Conservation (phyloP, 495 filamentous ascomycete genomes). For the Penicillium bialowiezense region DNA sequence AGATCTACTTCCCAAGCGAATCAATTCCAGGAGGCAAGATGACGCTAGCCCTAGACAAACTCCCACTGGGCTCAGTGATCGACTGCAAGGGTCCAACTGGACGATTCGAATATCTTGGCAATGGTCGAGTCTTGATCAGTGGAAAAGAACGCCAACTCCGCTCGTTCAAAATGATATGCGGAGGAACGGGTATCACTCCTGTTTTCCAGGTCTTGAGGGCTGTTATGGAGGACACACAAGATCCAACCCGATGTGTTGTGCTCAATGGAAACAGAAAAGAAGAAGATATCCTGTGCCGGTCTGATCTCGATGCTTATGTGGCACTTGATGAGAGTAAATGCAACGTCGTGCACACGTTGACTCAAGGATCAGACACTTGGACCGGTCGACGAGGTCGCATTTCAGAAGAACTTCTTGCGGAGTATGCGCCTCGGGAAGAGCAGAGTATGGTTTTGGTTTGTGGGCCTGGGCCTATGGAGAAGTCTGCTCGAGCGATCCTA, state of each 20-base stretch:
- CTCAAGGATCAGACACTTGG: slow-evolving; percentile 62
- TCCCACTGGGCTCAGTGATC: slow-evolving; percentile 66
- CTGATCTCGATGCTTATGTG: slow-evolving; percentile 68
- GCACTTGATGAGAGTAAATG: slow-evolving; percentile 52
- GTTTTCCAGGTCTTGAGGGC: slow-evolving; percentile 86
- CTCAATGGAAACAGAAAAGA: slow-evolving; percentile 77
- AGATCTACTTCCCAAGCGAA: slow-evolving; percentile 72
- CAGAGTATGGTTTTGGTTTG: slow-evolving; percentile 76
- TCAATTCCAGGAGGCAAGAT: slow-evolving; percentile 70
- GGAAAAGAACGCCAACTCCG: slow-evolving; percentile 57
- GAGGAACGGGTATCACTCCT: slow-evolving; percentile 85
- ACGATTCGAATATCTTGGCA: slow-evolving; percentile 76
- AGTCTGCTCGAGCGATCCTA: slow-evolving; percentile 59
- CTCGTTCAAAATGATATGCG: slow-evolving; percentile 86
- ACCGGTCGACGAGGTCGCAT: slow-evolving; percentile 69
- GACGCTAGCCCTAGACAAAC: slow-evolving; percentile 74
- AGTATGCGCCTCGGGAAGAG: slow-evolving; percentile 51
- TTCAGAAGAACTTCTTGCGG: slow-evolving; percentile 55
- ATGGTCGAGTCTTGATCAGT: slow-evolving; percentile 62
- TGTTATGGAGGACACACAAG: slow-evolving; percentile 59
- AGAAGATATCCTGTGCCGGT: slow-evolving; percentile 79
- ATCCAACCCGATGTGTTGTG: slow-evolving; percentile 64
- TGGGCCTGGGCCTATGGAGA: slow-evolving; percentile 78
- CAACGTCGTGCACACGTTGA: slow-evolving; percentile 70
- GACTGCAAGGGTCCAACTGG: slow-evolving; percentile 93